A percentile compares a stretch with the other conserved stretches of the same genome.
These are phyloP conservation scores for Candida coleopterorum DNA, from an alignment of 805 yeast species.

Conservation along the genomic window DNA sequence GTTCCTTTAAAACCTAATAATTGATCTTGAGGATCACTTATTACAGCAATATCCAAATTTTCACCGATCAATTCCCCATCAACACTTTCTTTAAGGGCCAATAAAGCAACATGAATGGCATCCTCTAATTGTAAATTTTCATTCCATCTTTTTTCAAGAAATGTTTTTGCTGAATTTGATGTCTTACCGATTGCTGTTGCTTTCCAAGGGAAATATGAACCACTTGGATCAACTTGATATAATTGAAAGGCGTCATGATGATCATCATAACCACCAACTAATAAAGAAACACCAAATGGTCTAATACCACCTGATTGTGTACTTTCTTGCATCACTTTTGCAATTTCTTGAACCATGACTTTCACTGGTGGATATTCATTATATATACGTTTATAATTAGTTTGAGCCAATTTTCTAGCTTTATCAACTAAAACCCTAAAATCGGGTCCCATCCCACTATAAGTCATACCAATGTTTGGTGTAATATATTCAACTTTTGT, in stretches of 20 bases:
- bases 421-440: conserved; percentile 91
- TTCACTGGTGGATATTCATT: conserved; percentile 97
- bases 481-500: conserved; percentile 80
- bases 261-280: conserved; percentile 92
- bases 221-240: conserved; percentile 97
- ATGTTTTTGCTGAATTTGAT: conserved; percentile 93
- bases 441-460: conserved; percentile 99
- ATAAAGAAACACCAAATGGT: conserved; percentile 94
- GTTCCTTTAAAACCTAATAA: conserved; percentile 85
- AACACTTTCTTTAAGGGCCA: conserved; percentile 91
- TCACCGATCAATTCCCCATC: conserved; percentile 98
- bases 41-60: conserved; percentile 85
- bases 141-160: conserved; percentile 96
- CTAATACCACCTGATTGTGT: conserved; percentile 98
- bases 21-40: conserved; percentile 78
- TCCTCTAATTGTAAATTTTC: conserved; percentile 96
- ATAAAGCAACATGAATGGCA: conserved; percentile 92
- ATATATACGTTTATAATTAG: conserved; percentile 86
- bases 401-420: conserved; percentile 89
- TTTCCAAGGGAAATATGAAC: conserved; percentile 98
- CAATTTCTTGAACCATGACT: conserved; percentile 88
- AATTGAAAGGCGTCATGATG: conserved; percentile 63
- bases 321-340: conserved; percentile 97
- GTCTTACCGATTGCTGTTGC: conserved; percentile 99
- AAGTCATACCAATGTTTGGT: conserved; percentile 94